A percentile compares a stretch with the other conserved stretches of the same genome.
phyloP scores from a whole-genome alignment of 1,139 yeast species.

The Hansenula lynferdii region DNA sequence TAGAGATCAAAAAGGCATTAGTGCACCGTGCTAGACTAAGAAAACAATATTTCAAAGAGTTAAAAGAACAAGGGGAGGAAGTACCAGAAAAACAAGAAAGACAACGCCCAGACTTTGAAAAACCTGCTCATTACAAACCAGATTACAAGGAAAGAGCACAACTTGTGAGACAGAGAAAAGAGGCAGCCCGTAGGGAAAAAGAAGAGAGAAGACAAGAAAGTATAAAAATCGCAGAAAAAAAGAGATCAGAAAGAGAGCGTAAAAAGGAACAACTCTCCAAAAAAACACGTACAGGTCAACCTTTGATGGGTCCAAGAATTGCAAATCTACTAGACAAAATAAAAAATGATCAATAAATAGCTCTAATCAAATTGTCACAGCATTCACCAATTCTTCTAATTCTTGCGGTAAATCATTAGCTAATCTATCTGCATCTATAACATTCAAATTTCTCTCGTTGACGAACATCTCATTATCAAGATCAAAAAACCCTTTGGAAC shows the following conservation, averaged over 20 bases:
- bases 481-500: constrained; percentile 20
- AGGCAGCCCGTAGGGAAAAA: constrained; percentile 28
- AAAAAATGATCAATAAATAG: constrained; percentile 35
- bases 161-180: constrained; percentile 40
- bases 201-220: constrained; percentile 27
- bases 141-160: constrained; percentile 43
- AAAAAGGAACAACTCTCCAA: constrained; percentile 49
- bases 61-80: constrained; percentile 63
- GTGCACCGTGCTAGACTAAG: constrained; percentile 80
- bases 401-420: constrained; percentile 4
- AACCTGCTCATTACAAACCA: constrained; percentile 20
- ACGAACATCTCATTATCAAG: constrained; percentile 13
- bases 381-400: constrained; percentile 8
- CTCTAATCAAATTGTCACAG: constrained; percentile 10
- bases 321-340: constrained; percentile 76
- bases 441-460: constrained; percentile 7
- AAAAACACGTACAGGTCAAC: constrained; percentile 76
- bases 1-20: constrained; percentile 61
- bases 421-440: constrained; percentile 14
- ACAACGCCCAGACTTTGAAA: constrained; percentile 17
- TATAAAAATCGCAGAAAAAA: constrained; percentile 25
- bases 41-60: constrained; percentile 74
- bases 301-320: constrained; percentile 87
- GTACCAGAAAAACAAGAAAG: constrained; percentile 34
- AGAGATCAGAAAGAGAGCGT: constrained; percentile 33